Evolutionary conservation across 1,139 yeast genomes (phyloP).

Genomic region (Yamadazyma blattariae): DNA sequence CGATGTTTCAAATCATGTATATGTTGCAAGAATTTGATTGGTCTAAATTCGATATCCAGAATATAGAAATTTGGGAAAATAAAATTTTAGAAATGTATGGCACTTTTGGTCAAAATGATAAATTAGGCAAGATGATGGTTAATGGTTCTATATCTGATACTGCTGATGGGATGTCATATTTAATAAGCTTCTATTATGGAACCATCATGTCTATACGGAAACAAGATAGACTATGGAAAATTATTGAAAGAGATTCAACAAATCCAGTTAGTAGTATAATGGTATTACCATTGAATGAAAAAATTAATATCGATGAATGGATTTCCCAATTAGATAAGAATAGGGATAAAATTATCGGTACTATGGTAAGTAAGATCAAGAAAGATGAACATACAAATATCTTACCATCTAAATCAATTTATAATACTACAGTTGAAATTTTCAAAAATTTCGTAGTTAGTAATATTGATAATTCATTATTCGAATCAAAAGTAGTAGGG

Average conservation of each 20-base stretch:
- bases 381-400: no score
- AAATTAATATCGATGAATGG: constrained; percentile 10
- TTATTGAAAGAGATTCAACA: constrained; percentile 27
- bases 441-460: constrained; percentile 51
- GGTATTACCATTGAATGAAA: constrained; percentile 41
- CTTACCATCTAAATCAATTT: constrained; percentile 11
- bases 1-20: constrained; percentile 46
- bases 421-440: constrained; percentile 34
- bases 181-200: constrained; percentile 37
- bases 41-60: neutral
- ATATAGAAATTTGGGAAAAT: neutral
- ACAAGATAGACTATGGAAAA: constrained; percentile 46
- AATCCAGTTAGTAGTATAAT: constrained; percentile 46
- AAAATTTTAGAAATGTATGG: neutral
- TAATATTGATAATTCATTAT: constrained; percentile 41
- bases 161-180: neutral
- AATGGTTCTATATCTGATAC: neutral
- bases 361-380: constrained; percentile 8
- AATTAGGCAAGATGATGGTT: constrained; percentile 14
- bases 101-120: constrained; percentile 2
- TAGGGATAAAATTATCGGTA: constrained; percentile 8
- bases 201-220: constrained; percentile 44
- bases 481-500: constrained; percentile 33
- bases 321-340: constrained; percentile 16
- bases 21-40: constrained; percentile 19